Conservation (phyloP, 2,329 filamentous ascomycete species). For the Colletotrichum paranaense region DNA sequence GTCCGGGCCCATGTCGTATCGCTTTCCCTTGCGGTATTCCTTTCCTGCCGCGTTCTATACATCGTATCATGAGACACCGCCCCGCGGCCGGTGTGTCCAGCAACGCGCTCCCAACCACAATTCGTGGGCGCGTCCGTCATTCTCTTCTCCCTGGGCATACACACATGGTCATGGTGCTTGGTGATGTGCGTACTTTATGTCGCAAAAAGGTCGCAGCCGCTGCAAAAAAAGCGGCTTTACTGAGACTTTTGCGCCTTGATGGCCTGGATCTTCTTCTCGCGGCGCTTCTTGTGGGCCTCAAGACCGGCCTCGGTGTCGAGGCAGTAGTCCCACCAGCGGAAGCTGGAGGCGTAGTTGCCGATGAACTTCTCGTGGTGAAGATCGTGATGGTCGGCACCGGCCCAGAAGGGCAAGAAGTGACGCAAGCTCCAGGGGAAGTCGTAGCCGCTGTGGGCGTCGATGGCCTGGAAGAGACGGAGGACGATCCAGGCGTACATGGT, state of each 20-base stretch:
- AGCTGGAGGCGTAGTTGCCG: constrained; percentile 97
- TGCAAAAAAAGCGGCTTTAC: constrained; percentile 51
- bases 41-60: constrained; percentile 30
- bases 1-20: constrained; percentile 19
- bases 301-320: constrained; percentile 94
- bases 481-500: constrained; percentile 99
- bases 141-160: not conserved
- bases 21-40: constrained; percentile 19
- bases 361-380: constrained; percentile 98
- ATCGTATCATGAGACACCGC: constrained; percentile 13
- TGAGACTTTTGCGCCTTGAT: constrained; percentile 76
- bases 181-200: not conserved
- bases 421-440: constrained; percentile 98
- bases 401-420: constrained; percentile 98
- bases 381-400: constrained; percentile 96
- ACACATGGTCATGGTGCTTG: not conserved
- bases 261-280: constrained; percentile 78
- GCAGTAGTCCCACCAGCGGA: constrained; percentile 98
- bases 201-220: not conserved
- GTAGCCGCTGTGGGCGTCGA: constrained; percentile 97
- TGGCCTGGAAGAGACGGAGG: constrained; percentile 93
- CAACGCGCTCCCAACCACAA: not conserved
- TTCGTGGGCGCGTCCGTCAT: not conserved
- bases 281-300: constrained; percentile 85
- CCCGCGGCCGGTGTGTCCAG: constrained; percentile 3